phyloP scores from a whole-genome alignment of 495 filamentous ascomycete genomes.

The Extremus antarcticus region DNA sequence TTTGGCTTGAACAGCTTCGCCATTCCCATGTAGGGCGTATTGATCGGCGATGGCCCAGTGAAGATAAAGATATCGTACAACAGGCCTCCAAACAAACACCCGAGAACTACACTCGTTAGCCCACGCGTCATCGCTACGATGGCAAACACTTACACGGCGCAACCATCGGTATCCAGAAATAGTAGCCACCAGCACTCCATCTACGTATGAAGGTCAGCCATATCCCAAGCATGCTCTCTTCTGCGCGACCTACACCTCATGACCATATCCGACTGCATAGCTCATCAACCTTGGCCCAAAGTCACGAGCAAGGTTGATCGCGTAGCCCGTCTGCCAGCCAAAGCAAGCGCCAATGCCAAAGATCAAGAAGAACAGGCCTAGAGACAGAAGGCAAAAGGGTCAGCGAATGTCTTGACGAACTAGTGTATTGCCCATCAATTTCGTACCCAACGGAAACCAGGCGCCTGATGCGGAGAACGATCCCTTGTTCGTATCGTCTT shows the following conservation, averaged over 20 bases:
- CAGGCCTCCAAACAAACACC: constrained; percentile 20
- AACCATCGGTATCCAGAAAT: constrained; percentile 31
- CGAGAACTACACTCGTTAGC: constrained; percentile 10
- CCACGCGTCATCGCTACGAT: no score
- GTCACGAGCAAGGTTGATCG: constrained; percentile 56
- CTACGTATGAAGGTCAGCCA: no score
- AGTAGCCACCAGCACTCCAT: constrained; percentile 51
- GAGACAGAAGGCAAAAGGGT: constrained; percentile 25
- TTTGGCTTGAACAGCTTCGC: constrained; percentile 6
- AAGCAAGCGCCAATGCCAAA: constrained; percentile 60
- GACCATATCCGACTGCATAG: constrained; percentile 52
- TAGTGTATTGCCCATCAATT: neutral
- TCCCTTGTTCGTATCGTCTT: constrained; percentile 39
- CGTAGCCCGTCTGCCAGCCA: constrained; percentile 61
- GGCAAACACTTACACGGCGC: constrained; percentile 16
- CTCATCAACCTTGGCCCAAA: constrained; percentile 53
- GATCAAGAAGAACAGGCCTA: constrained; percentile 51
- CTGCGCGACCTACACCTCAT: constrained; percentile 47
- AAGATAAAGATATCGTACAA: constrained; percentile 24
- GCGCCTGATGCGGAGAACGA: constrained; percentile 8
- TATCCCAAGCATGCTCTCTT: no score
- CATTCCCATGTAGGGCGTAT: constrained; percentile 23
- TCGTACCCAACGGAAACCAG: constrained; percentile 13
- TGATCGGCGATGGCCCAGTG: constrained; percentile 20
- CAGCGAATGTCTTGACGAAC: constrained; percentile 12